These are phyloP conservation scores for Dianthus caryophyllus DNA, from an alignment of 148 eudicot genomes.

Conservation along the genomic window DNA sequence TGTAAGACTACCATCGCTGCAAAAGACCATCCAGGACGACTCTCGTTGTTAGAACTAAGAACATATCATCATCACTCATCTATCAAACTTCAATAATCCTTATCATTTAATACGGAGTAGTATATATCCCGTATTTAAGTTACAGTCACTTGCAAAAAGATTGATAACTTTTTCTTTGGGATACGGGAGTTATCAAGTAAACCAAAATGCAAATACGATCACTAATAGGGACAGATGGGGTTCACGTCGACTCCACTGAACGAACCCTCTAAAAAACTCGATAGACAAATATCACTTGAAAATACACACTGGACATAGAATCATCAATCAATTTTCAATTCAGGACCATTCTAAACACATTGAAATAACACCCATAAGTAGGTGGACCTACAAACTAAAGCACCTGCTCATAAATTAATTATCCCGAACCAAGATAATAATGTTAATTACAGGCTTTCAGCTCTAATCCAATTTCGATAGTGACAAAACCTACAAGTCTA, in stretches of 20 bases:
- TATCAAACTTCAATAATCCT: neutral
- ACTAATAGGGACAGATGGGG: neutral
- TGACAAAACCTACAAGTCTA: neutral
- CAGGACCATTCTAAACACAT: neutral
- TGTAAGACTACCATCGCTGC: constrained; percentile 67
- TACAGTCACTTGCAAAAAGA: neutral
- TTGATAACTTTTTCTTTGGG: neutral
- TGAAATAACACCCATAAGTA: neutral
- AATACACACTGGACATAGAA: neutral
- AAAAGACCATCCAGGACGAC: constrained; percentile 17
- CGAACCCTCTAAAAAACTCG: neutral
- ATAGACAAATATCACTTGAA: neutral
- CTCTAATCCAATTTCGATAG: neutral
- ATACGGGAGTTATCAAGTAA: neutral
- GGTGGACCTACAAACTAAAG: constrained; percentile 5
- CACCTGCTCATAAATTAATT: constrained; percentile 20
- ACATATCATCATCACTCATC: neutral
- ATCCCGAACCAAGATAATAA: neutral
- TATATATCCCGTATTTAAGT: neutral
- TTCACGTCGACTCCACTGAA: neutral
- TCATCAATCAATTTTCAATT: neutral
- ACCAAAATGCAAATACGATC: neutral
- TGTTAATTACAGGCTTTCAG: neutral
- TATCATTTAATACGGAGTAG: neutral
- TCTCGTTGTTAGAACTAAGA: neutral